A percentile compares a stretch with the other conserved stretches of the same genome.
phyloP scores from a whole-genome alignment of 2,329 filamentous ascomycete genomes.

The Cladorrhinum sp. region DNA sequence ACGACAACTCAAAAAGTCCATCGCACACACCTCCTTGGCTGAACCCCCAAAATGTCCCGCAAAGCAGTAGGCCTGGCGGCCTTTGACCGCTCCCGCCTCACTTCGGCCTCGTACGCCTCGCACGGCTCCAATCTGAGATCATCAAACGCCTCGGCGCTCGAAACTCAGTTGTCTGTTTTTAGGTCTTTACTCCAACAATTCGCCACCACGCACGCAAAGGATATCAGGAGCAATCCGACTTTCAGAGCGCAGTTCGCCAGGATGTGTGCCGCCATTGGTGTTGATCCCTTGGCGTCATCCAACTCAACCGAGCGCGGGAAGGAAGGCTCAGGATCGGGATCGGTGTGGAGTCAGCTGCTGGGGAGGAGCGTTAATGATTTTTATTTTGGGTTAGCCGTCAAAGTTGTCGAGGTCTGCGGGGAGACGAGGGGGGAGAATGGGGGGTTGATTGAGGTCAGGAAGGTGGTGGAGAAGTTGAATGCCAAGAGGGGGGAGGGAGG shows the following conservation, averaged over 20 bases:
- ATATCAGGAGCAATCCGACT: slow-evolving; percentile 90
- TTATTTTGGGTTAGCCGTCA: slow-evolving; percentile 96
- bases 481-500: slow-evolving; percentile 72
- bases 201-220: slow-evolving; percentile 87
- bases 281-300: slow-evolving; percentile 70
- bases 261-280: slow-evolving; percentile 96
- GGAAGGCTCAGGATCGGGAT: slow-evolving; percentile 57
- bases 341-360: slow-evolving; percentile 89
- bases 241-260: slow-evolving; percentile 97
- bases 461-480: slow-evolving; percentile 74
- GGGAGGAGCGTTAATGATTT: slow-evolving; percentile 95
- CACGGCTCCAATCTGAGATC: slow-evolving; percentile 86
- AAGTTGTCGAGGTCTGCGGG: slow-evolving; percentile 88
- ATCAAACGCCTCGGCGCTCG: slow-evolving; percentile 78
- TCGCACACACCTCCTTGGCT: too few relatives aligned
- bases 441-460: slow-evolving; percentile 79
- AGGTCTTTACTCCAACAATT: slow-evolving; percentile 94
- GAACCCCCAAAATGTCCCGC: slow-evolving; percentile 55
- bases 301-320: slow-evolving; percentile 36
- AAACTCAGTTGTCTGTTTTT: slow-evolving; percentile 93
- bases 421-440: slow-evolving; percentile 87
- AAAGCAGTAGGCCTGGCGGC: slow-evolving; percentile 88
- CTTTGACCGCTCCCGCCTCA: slow-evolving; percentile 80
- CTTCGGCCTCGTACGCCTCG: slow-evolving; percentile 82
- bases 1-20: too few relatives aligned